A percentile compares a stretch with the other conserved stretches of the same genome.
Evolutionary conservation across 164 flowering plant genomes (phyloP).

Genomic region (Dillenia turbinata): DNA sequence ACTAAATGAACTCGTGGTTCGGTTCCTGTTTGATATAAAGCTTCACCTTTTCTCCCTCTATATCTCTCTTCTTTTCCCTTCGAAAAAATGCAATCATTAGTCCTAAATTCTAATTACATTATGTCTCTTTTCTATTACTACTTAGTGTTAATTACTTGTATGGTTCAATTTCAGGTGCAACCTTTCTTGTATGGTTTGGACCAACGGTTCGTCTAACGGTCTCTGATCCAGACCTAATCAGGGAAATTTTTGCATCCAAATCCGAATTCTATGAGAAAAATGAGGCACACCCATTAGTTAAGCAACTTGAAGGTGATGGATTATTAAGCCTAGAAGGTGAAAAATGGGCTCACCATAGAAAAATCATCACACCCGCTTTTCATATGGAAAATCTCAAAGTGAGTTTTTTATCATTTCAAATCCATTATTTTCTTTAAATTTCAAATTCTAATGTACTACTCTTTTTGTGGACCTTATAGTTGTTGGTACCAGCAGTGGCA

Average conservation of each 20-base stretch:
- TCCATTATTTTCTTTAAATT: too few relatives aligned
- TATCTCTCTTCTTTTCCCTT: conserved; percentile 2
- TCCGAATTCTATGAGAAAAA: conserved; percentile 80
- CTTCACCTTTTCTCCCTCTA: not conserved
- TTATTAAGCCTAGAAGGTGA: conserved; percentile 88
- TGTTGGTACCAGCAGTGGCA: conserved; percentile 74
- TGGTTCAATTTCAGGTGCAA: conserved; percentile 52
- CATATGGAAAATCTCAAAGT: conserved; percentile 97
- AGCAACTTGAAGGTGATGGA: conserved; percentile 95
- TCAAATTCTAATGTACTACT: not conserved
- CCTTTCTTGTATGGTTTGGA: conserved; percentile 96
- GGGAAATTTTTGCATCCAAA: conserved; percentile 75
- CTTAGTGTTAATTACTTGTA: not conserved
- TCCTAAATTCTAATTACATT: too few relatives aligned
- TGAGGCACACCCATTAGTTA: conserved; percentile 79
- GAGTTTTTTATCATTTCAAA: conserved; percentile 6
- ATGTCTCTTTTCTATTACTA: too few relatives aligned
- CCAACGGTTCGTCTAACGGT: conserved; percentile 81
- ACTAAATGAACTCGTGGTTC: conserved; percentile 14
- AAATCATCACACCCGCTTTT: conserved; percentile 81
- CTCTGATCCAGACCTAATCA: conserved; percentile 83
- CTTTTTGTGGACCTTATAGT: conserved; percentile 22
- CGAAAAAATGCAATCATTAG: not conserved
- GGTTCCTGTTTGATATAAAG: conserved; percentile 13
- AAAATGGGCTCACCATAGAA: conserved; percentile 98